Evolutionary conservation across 306 rosid species (phyloP).

Genomic region (Lithocarpus polystachyus): DNA sequence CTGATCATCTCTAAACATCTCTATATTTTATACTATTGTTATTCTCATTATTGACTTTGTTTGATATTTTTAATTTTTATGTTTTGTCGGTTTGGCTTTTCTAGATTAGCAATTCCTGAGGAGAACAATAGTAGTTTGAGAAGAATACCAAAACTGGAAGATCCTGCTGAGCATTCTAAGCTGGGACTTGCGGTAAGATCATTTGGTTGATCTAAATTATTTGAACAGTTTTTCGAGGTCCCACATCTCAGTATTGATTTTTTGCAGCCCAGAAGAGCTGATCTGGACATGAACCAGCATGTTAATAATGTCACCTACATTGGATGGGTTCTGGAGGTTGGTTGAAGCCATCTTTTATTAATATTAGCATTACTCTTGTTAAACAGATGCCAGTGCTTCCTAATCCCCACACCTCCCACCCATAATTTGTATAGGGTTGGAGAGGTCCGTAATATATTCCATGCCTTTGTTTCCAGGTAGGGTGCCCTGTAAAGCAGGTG

Average conservation of each 20-base stretch:
- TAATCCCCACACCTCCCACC: not conserved
- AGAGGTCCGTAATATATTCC: not conserved
- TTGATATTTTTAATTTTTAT: not conserved
- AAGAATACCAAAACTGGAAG: slow-evolving; percentile 80
- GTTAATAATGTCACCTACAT: slow-evolving; percentile 89
- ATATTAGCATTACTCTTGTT: not conserved
- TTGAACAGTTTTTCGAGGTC: slow-evolving; percentile 19
- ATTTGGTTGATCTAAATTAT: slow-evolving; percentile 16
- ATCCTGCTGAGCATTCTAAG: slow-evolving; percentile 63
- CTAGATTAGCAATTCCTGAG: slow-evolving; percentile 83
- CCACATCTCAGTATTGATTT: slow-evolving; percentile 20
- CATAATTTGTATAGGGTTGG: not conserved
- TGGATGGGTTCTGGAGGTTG: slow-evolving; percentile 97
- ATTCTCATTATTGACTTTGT: not conserved
- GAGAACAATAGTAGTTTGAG: slow-evolving; percentile 57
- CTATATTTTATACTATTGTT: not conserved
- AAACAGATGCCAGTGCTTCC: not conserved
- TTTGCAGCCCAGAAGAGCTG: slow-evolving; percentile 90
- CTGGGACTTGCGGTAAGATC: slow-evolving; percentile 71
- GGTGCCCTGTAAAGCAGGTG: too few relatives aligned
- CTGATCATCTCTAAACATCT: not conserved
- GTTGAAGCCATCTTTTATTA: slow-evolving; percentile 16
- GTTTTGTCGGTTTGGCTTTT: slow-evolving; percentile 14
- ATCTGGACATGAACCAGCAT: slow-evolving; percentile 94
- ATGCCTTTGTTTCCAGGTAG: too few relatives aligned